Conservation (phyloP, 352 stramenopile species). For the Phytophthora constricta region DNA sequence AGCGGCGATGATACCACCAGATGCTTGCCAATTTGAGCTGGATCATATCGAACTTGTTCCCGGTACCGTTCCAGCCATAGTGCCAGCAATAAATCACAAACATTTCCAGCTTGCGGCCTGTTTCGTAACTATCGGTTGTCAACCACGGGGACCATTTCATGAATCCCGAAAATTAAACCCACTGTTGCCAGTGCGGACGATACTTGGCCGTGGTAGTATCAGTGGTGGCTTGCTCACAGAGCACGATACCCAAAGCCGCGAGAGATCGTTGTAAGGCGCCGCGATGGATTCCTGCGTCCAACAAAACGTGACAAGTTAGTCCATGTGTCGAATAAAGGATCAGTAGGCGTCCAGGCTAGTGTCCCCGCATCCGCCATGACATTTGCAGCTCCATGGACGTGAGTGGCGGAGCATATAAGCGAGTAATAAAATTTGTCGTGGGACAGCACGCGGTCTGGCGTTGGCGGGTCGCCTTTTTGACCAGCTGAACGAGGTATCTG, state of each 20-base stretch:
- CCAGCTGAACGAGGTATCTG: background rate
- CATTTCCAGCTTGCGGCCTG: background rate
- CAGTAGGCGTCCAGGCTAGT: background rate
- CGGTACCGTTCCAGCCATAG: background rate
- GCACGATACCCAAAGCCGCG: background rate
- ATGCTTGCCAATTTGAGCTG: slow-evolving; percentile 3
- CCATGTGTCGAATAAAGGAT: background rate
- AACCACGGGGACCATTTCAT: background rate
- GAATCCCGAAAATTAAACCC: background rate
- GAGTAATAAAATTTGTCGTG: slow-evolving; percentile 9
- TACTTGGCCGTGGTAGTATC: background rate
- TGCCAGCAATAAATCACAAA: background rate
- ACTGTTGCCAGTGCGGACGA: background rate
- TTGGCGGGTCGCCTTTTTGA: background rate
- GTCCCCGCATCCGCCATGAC: background rate
- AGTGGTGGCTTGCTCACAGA: background rate
- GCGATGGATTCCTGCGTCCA: background rate
- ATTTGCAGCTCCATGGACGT: background rate
- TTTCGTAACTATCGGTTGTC: background rate
- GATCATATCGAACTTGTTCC: slow-evolving; percentile 17
- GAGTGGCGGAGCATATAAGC: background rate
- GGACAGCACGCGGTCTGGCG: too few species aligned
- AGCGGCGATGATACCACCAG: slow-evolving; percentile 11
- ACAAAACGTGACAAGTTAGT: background rate
- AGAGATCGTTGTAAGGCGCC: background rate